Evolutionary conservation across 2,329 filamentous ascomycete species (phyloP).

Genomic region (Claviceps sp.): DNA sequence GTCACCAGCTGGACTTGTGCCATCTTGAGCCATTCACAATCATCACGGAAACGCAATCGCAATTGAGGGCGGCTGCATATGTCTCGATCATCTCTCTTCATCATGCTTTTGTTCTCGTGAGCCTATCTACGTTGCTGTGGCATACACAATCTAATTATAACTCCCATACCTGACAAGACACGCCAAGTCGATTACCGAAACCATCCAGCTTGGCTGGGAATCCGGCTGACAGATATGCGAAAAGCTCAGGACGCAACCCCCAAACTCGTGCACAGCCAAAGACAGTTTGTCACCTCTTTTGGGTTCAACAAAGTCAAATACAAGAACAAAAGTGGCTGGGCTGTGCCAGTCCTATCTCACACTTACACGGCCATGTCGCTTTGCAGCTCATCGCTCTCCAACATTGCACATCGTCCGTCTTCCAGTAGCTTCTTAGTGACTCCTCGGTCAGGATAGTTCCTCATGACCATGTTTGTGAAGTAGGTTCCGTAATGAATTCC

Average conservation of each 20-base stretch:
- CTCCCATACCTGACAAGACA: neutral
- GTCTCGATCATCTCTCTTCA: neutral
- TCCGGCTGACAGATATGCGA: neutral
- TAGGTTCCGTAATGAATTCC: constrained; percentile 37
- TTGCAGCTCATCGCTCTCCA: constrained; percentile 9
- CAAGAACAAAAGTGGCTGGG: neutral
- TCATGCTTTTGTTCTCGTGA: neutral
- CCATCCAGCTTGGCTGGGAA: neutral
- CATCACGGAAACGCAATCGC: neutral
- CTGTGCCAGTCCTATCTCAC: neutral
- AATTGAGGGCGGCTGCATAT: neutral
- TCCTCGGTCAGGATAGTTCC: constrained; percentile 33
- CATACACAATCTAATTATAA: neutral
- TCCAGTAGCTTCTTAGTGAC: constrained; percentile 24
- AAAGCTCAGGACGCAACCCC: neutral
- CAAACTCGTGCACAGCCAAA: neutral
- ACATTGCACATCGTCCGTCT: constrained; percentile 16
- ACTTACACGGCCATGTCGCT: constrained; percentile 11
- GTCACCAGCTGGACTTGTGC: neutral
- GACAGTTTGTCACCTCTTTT: neutral
- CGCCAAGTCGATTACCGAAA: neutral
- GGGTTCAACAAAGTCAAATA: neutral
- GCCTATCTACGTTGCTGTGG: neutral
- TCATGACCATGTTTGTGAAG: constrained; percentile 37
- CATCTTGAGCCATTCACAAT: neutral